These are phyloP conservation scores for Trypanosoma mega DNA, from an alignment of 208 protist genomes.

Conservation along the genomic window DNA sequence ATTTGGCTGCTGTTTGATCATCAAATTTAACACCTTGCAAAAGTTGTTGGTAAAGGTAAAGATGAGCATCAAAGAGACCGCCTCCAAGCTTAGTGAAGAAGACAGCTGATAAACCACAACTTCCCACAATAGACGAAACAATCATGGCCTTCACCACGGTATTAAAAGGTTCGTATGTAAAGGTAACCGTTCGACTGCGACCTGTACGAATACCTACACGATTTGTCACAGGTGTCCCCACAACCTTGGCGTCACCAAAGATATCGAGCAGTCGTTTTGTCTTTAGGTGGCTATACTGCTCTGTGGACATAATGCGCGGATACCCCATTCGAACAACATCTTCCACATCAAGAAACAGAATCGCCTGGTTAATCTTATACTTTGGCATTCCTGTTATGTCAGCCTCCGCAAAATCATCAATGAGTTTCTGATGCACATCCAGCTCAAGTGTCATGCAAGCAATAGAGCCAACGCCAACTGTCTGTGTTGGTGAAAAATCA, in stretches of 20 bases:
- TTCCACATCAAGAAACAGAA: slow-evolving; percentile 86
- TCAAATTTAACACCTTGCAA: slow-evolving; percentile 59
- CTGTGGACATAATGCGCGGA: slow-evolving; percentile 82
- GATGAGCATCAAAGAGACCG: slow-evolving; percentile 79
- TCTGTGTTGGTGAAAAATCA: slow-evolving; percentile 86
- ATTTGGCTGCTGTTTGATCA: slow-evolving; percentile 30
- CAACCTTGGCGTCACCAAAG: slow-evolving; percentile 65
- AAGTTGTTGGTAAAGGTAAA: slow-evolving; percentile 82
- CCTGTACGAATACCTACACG: slow-evolving; percentile 62
- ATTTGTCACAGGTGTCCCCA: slow-evolving; percentile 68
- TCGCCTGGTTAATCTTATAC: slow-evolving; percentile 71
- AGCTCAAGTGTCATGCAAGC: slow-evolving; percentile 89
- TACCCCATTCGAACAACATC: slow-evolving; percentile 85
- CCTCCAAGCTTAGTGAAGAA: slow-evolving; percentile 77
- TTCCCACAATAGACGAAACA: slow-evolving; percentile 72
- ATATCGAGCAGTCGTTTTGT: slow-evolving; percentile 71
- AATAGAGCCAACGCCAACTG: slow-evolving; percentile 85
- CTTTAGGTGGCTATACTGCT: slow-evolving; percentile 89
- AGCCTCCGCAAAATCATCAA: slow-evolving; percentile 72
- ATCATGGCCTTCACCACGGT: slow-evolving; percentile 74
- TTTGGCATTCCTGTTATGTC: slow-evolving; percentile 78
- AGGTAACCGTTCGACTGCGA: slow-evolving; percentile 72
- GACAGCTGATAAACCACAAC: slow-evolving; percentile 75
- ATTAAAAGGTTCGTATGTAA: slow-evolving; percentile 80
- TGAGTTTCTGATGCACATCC: slow-evolving; percentile 69